Conservation (phyloP, 2,329 filamentous ascomycete genomes). For the Beauveria brongniartii region DNA sequence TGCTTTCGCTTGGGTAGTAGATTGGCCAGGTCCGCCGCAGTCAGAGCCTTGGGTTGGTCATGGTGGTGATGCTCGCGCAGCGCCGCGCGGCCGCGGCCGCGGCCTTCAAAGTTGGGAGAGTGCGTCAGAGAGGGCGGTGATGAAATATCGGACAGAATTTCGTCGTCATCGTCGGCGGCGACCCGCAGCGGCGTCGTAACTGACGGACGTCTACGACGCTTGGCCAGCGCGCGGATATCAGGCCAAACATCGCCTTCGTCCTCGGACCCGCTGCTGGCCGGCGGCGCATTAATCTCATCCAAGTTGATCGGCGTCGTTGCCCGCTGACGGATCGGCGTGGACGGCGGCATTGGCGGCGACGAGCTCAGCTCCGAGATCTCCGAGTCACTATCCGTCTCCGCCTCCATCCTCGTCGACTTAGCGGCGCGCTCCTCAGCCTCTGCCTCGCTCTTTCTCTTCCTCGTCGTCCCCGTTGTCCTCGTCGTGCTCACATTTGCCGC, state of each 20-base stretch:
- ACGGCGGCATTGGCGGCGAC: slow-evolving; percentile 27
- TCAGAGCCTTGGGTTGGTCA: slow-evolving; percentile 34
- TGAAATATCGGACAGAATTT: slow-evolving; percentile 43
- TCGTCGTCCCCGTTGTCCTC: slow-evolving; percentile 37
- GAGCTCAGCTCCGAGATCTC: slow-evolving; percentile 31
- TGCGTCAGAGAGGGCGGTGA: slow-evolving; percentile 60
- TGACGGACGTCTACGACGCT: slow-evolving; percentile 33
- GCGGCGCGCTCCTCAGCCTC: slow-evolving; percentile 12
- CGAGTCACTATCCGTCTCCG: slow-evolving; percentile 25
- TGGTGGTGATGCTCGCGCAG: slow-evolving; percentile 16
- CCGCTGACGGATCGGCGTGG: slow-evolving; percentile 19
- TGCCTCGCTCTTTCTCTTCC: slow-evolving; percentile 49
- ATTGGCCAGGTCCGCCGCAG: slow-evolving; percentile 46
- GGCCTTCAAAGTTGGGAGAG: slow-evolving; percentile 46
- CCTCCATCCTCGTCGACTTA: background rate
- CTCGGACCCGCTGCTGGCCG: slow-evolving; percentile 44
- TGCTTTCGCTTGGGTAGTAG: slow-evolving; percentile 46
- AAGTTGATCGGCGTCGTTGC: slow-evolving; percentile 37
- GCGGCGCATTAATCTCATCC: slow-evolving; percentile 46
- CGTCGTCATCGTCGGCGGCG: slow-evolving; percentile 20
- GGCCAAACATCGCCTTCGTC: slow-evolving; percentile 41
- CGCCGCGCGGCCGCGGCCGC: slow-evolving; percentile 21
- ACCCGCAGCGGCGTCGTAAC: slow-evolving; percentile 29
- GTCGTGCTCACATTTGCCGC: slow-evolving; percentile 22
- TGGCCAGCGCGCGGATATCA: slow-evolving; percentile 41